phyloP scores from a whole-genome alignment of 177 flowering plant species.

The Telopea speciosissima region DNA sequence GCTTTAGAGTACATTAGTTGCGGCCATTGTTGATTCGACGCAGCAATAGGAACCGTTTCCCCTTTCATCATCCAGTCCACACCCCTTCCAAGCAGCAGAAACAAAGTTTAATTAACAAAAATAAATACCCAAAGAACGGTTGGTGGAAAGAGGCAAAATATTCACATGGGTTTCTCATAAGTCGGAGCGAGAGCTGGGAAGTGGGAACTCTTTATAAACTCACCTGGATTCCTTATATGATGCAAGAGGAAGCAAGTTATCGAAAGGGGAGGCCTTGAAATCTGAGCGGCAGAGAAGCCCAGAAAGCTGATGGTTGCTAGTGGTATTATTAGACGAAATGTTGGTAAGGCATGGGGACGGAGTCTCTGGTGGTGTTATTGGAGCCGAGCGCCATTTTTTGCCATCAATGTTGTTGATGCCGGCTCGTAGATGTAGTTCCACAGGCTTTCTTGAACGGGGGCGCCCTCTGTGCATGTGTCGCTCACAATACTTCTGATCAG shows the following conservation, averaged over 20 bases:
- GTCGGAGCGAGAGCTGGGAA: not conserved
- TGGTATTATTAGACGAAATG: constrained; percentile 4
- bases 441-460: constrained; percentile 95
- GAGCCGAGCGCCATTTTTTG: constrained; percentile 8
- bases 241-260: constrained; percentile 19
- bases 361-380: not conserved
- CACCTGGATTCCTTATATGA: constrained; percentile 40
- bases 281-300: constrained; percentile 9
- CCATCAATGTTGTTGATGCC: constrained; percentile 15
- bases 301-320: constrained; percentile 2
- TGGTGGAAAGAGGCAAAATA: not conserved
- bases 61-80: constrained; percentile 58
- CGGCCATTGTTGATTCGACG: constrained; percentile 35
- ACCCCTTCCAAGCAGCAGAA: constrained; percentile 25
- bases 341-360: not conserved
- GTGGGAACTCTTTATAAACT: not conserved
- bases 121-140: not conserved
- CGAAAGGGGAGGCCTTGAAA: constrained; percentile 14
- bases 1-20: constrained; percentile 27
- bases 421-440: constrained; percentile 47
- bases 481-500: constrained; percentile 84
- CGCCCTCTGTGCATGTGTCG: constrained; percentile 70
- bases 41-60: constrained; percentile 16
- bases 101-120: constrained; percentile 1
- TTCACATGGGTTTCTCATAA: too few species aligned